These are phyloP conservation scores for Musa troglodytarum DNA, from an alignment of 176 grass and related monocot genomes.

Conservation along the genomic window DNA sequence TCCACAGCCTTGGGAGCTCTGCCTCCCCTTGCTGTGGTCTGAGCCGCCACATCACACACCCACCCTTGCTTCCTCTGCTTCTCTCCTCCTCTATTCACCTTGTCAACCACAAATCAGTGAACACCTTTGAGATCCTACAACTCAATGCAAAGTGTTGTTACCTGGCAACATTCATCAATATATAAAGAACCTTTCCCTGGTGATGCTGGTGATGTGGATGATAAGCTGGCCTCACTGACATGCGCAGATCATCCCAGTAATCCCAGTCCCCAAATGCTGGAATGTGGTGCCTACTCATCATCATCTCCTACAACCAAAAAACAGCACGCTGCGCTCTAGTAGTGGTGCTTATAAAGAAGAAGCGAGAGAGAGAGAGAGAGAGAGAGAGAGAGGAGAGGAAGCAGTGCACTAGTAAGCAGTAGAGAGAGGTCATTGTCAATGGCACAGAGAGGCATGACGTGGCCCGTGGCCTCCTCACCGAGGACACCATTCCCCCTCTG, in stretches of 20 bases:
- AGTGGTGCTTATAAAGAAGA: too few species aligned
- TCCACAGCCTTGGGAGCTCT: constrained; percentile 2
- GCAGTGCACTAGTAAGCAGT: too few species aligned
- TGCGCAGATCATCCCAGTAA: not conserved
- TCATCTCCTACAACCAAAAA: not conserved
- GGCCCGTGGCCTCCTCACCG: too few species aligned
- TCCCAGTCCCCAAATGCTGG: not conserved
- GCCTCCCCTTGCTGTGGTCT: not conserved
- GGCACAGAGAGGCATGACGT: too few species aligned
- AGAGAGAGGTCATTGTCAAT: too few species aligned
- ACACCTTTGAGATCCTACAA: too few species aligned
- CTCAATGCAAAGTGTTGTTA: too few species aligned
- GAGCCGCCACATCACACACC: not conserved
- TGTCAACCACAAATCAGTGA: not conserved
- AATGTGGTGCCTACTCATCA: not conserved
- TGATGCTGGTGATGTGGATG: not conserved
- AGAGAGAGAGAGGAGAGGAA: too few species aligned
- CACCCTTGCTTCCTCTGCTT: not conserved
- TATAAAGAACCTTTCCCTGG: not conserved
- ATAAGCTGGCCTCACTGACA: not conserved
- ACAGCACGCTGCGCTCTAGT: too few species aligned
- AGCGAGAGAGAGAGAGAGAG: too few species aligned
- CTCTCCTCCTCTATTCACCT: not conserved
- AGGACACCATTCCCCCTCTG: too few species aligned
- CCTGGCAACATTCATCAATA: not conserved